These are phyloP conservation scores for Crepidotus variabilis DNA, from an alignment of 768 basidiomycete genomes.

Conservation along the genomic window DNA sequence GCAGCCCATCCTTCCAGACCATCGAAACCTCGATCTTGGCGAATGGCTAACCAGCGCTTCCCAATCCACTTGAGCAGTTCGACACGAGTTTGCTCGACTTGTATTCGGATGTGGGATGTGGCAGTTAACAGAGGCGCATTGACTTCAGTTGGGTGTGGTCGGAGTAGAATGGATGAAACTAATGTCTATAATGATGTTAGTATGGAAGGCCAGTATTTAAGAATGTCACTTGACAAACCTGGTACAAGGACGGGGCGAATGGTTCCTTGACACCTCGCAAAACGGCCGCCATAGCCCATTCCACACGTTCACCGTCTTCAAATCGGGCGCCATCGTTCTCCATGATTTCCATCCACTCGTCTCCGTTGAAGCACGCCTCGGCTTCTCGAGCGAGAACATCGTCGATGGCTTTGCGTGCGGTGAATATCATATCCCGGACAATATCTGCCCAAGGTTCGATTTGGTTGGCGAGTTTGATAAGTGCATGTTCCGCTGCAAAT, in stretches of 20 bases:
- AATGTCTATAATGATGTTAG: slow-evolving; percentile 43
- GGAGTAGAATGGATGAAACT: slow-evolving; percentile 69
- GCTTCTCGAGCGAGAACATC: slow-evolving; percentile 56
- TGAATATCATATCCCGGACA: slow-evolving; percentile 63
- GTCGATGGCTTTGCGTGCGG: slow-evolving; percentile 59
- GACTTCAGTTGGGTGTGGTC: slow-evolving; percentile 56
- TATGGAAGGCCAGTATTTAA: neutral
- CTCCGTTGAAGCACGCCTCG: slow-evolving; percentile 60
- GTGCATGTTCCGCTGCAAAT: slow-evolving; percentile 60
- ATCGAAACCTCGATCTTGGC: slow-evolving; percentile 78
- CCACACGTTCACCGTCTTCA: slow-evolving; percentile 75
- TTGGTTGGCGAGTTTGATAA: slow-evolving; percentile 46
- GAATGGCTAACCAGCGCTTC: slow-evolving; percentile 71
- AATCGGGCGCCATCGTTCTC: slow-evolving; percentile 70
- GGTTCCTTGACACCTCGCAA: slow-evolving; percentile 59
- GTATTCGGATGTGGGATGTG: slow-evolving; percentile 66
- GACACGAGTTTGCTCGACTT: slow-evolving; percentile 68
- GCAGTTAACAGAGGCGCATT: slow-evolving; percentile 60
- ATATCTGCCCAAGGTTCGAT: slow-evolving; percentile 73
- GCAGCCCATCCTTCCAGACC: slow-evolving; percentile 82
- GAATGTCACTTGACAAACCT: slow-evolving; percentile 43
- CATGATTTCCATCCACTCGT: slow-evolving; percentile 75
- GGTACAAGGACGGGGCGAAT: slow-evolving; percentile 71
- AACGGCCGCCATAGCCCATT: slow-evolving; percentile 67
- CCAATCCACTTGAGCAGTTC: slow-evolving; percentile 73